Base-by-base conservation (phyloP, 352 stramenopile species). In the Stephanocyclus meneghinianus region DNA sequence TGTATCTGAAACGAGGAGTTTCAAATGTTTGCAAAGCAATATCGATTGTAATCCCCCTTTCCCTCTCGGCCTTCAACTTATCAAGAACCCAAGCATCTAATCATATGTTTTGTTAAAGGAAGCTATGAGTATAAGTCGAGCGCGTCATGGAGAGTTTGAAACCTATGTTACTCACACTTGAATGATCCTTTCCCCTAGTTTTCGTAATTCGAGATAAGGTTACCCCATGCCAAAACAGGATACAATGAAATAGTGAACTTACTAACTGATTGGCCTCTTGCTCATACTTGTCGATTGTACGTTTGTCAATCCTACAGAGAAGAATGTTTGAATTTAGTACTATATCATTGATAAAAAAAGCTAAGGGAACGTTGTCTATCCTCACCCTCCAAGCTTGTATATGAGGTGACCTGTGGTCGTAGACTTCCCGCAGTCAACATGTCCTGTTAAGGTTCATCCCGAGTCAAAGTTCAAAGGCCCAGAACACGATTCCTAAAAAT, bases 271-370 rank as follows among this genome's bases (percentile, higher is more conserved):
- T 93, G 29, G 97, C 95, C 88, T 99, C 97, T 82, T 98, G 98
- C 91, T 99, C 95, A 85, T 97, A 98, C 90, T 98, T 98, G 86
- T 99, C 97, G 87, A 99, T 99, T 29, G 96, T 98, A 93, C 95
- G 95, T 92, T 99, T 97, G 91, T 98, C 96, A 81, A 99, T 98
- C 80, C 35, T 40, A 40, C 7, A 40, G 35, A 40, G 35, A 40
- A 40, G 35, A 40, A 40, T 40, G 35, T 8, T 40, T 40, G 35
- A 4, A 40, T 40, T 40, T 9, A 40, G 35, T 40, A 40, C 35
- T 4, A 2, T 40, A 40, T 40, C 35, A 40, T 40, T 40, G 35
- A 4, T 40, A 8, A 8, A 8, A 8, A 8, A 40, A 40, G 4
- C 3, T 0, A 40, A 4, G 35, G 35, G 7, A 40, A 40, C 1